Conservation (phyloP, 1,284 basidiomycete genomes). For the Ceratobasidium sp. region DNA sequence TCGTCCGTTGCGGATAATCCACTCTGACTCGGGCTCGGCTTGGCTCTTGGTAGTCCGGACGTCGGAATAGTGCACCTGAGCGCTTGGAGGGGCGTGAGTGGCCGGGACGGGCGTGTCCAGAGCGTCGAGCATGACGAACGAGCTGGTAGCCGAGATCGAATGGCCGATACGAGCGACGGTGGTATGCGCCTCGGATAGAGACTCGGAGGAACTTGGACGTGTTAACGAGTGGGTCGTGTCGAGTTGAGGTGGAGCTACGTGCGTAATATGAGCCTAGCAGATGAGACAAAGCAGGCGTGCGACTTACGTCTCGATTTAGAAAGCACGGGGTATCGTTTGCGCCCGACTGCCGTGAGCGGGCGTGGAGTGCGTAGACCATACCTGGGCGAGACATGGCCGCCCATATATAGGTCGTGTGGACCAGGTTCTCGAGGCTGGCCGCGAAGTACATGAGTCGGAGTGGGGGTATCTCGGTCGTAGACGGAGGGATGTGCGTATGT, state of each 20-base stretch:
- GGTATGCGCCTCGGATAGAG: slow-evolving; percentile 5
- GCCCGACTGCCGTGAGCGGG: slow-evolving; percentile 13
- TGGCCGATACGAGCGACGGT: slow-evolving; percentile 6
- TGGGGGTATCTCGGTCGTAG: background rate
- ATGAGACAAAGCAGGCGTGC: background rate
- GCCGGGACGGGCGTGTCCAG: background rate
- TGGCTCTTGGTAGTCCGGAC: background rate
- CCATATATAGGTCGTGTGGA: slow-evolving; percentile 30
- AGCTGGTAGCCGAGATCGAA: slow-evolving; percentile 19
- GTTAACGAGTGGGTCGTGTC: background rate
- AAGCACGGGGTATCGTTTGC: background rate
- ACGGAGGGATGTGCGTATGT: background rate
- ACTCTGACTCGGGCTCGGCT: slow-evolving; percentile 9
- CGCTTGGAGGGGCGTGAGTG: background rate
- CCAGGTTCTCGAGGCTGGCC: slow-evolving; percentile 1
- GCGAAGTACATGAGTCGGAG: background rate
- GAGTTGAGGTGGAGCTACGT: background rate
- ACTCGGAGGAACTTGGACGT: background rate
- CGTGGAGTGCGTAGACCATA: slow-evolving; percentile 21
- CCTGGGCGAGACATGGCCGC: background rate
- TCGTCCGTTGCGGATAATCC: slow-evolving; percentile 25
- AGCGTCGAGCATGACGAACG: slow-evolving; percentile 35
- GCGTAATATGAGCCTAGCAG: background rate
- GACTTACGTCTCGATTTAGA: slow-evolving; percentile 12
- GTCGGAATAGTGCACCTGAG: background rate